Evolutionary conservation across 2,329 filamentous ascomycete genomes (phyloP).

Genomic region (Talaromyces funiculosus): DNA sequence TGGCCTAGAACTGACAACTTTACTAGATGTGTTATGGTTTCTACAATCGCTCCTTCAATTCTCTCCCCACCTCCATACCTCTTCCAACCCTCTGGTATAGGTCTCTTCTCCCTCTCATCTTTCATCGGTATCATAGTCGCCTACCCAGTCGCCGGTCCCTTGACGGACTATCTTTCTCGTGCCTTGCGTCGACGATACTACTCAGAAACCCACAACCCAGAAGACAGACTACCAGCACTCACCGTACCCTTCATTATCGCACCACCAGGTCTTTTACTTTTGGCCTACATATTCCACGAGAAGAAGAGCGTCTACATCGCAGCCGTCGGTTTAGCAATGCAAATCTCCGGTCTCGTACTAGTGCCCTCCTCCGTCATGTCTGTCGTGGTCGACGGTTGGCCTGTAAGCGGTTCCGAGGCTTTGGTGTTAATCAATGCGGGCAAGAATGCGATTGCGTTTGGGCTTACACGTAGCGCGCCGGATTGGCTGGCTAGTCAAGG

Average conservation of each 20-base stretch:
- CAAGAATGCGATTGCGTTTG: constrained; percentile 25
- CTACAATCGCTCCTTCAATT: constrained; percentile 23
- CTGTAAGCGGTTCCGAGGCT: constrained; percentile 26
- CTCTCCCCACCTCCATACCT: constrained; percentile 29
- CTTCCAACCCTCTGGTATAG: constrained; percentile 23
- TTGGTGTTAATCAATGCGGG: constrained; percentile 30
- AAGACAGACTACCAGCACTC: constrained; percentile 36
- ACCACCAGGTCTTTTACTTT: constrained; percentile 30
- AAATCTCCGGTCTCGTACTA: constrained; percentile 24
- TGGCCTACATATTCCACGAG: constrained; percentile 25
- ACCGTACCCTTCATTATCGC: constrained; percentile 34
- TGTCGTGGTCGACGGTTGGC: constrained; percentile 31
- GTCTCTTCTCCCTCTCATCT: constrained; percentile 28
- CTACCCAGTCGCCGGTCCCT: constrained; percentile 34
- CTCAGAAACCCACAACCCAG: constrained; percentile 33
- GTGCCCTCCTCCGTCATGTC: constrained; percentile 33
- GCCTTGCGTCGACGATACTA: constrained; percentile 28
- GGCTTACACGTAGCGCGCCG: constrained; percentile 23
- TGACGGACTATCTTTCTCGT: constrained; percentile 37
- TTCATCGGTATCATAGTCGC: constrained; percentile 37
- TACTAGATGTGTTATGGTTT: constrained; percentile 16
- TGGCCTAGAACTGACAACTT: not conserved
- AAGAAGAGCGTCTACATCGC: constrained; percentile 21
- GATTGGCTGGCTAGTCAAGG: constrained; percentile 26
- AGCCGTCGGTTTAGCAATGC: constrained; percentile 26